Base-by-base conservation (phyloP, 2,329 filamentous ascomycete species). In the Thelonectria olida region DNA sequence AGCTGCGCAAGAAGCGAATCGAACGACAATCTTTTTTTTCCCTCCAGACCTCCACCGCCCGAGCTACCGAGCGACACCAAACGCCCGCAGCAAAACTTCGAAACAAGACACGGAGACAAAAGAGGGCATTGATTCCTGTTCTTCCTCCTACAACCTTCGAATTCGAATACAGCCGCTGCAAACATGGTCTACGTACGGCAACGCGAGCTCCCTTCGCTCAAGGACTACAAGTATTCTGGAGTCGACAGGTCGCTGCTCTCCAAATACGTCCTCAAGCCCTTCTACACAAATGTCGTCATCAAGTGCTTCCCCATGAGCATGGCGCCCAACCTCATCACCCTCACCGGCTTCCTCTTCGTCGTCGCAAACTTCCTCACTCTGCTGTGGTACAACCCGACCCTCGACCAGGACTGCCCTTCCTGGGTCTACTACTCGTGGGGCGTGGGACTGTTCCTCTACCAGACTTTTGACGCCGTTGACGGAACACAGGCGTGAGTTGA, bases 401-500 rank as follows among this genome's bases (percentile, higher is more conserved):
- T 99, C 48, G 94, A 98, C 79, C 90, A 92, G 78, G 92, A 99
- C 76, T 98, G 95, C 75, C 96, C 96, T 9, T 76, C 87, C 2
- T 99, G 96, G 96, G 95, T 99, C 15, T 99, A 99, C 82, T 91
- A 90, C 68, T 91, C 88, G 72, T 99, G 94, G 92, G 90, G 94
- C 4, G 78, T 92, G 28, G 96, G 96, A 2, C 80, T 99, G 67
- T 97, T 98, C 76, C 78, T 98, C 52, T 99, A 99, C 79, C 96
- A 99, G 85, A 98, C 95, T 1, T 97, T 99, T 79, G 96, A 99
- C 79, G 96, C 95, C 2, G 93, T 98, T 23, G 96, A 99, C 79
- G 96, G 96, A 53, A 87, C 91, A 27, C 96, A 99, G 77, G 96
- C 96, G 89, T 93, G 84, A 76, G 91, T 39, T 51, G 31, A 8